A percentile compares a stretch with the other conserved stretches of the same genome.
phyloP scores from a whole-genome alignment of 148 eudicot species.

The Rhododendron ovatum region DNA sequence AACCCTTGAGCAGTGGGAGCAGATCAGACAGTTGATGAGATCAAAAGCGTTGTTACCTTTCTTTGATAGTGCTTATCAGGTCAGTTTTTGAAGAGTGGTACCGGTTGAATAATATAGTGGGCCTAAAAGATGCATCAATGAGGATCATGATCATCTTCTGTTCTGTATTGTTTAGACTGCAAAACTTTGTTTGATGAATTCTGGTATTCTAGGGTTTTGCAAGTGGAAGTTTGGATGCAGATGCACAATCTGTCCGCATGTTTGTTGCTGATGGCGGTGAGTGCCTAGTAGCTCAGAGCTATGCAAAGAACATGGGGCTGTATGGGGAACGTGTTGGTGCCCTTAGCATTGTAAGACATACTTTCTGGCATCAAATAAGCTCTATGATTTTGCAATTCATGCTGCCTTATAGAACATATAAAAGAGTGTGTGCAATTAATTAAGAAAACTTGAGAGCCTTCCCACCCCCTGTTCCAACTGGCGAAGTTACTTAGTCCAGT shows the following conservation, averaged over 20 bases:
- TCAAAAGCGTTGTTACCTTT: conserved; percentile 76
- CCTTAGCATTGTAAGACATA: conserved; percentile 75
- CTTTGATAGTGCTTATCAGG: conserved; percentile 99
- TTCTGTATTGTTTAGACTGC: neutral
- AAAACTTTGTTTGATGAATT: neutral
- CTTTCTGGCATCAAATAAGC: neutral
- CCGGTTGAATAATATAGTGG: neutral
- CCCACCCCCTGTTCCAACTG: neutral
- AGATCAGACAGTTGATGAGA: conserved; percentile 76
- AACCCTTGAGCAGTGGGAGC: conserved; percentile 83
- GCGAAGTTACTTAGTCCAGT: neutral
- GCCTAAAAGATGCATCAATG: neutral
- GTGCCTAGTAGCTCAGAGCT: conserved; percentile 91
- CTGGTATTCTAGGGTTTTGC: conserved; percentile 76
- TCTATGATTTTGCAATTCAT: neutral
- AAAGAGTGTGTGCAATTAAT: neutral
- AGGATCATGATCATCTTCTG: neutral
- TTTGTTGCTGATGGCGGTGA: conserved; percentile 96
- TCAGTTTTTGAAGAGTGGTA: conserved; percentile 9
- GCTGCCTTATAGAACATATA: neutral
- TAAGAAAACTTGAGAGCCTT: neutral
- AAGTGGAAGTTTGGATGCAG: conserved; percentile 85
- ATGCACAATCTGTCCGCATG: conserved; percentile 83
- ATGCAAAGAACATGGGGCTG: conserved; percentile 97
- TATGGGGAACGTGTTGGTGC: conserved; percentile 99